Evolutionary conservation across 441 rosid genomes (phyloP), one percentile per base, ranked within the genome.

Genomic region (Gossypium davidsonii): DNA sequence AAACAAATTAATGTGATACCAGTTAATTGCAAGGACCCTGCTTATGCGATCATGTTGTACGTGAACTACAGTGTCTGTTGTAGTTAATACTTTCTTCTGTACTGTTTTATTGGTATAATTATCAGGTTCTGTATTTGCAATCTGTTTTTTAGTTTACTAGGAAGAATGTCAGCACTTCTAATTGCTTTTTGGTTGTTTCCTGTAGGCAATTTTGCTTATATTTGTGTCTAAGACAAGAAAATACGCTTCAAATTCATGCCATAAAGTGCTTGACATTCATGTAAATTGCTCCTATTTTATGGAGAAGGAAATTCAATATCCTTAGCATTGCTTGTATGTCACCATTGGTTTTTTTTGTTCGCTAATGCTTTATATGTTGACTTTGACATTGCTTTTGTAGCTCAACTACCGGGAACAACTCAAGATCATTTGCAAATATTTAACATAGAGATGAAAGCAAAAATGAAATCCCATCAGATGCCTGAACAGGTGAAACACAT

Each of bases 371-470:
- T 61, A 31, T 61, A 31, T 79, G 37, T 52, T 73, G 20, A 70
- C 66, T 26, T 67, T 71, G 73, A 3, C 37, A 25, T 73, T 51
- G 63, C 61, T 39, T 82, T 72, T 86, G 77, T 75, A 96, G 99
- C 99, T 61, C 99, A 92, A 96, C 89, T 94, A 67, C 92, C 95
- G 14, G 99, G 99, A 81, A 96, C 98, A 23, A 87, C 94, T 70
- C 98, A 96, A 85, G 99, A 96, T 84, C 98, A 96, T 80, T 82
- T 96, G 62, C 99, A 96, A 86, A 94, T 94, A 84, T 94, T 96
- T 83, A 94, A 96, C 78, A 96, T 94, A 51, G 99, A 96, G 87
- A 79, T 89, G 89, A 96, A 96, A 79, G 85, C 98, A 28, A 96
- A 96, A 84, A 84, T 96, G 81, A 96, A 96, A 72, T 94, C 98